Evolutionary conservation across 768 basidiomycete genomes (phyloP).

Genomic region (Guyanaporus albipodus): DNA sequence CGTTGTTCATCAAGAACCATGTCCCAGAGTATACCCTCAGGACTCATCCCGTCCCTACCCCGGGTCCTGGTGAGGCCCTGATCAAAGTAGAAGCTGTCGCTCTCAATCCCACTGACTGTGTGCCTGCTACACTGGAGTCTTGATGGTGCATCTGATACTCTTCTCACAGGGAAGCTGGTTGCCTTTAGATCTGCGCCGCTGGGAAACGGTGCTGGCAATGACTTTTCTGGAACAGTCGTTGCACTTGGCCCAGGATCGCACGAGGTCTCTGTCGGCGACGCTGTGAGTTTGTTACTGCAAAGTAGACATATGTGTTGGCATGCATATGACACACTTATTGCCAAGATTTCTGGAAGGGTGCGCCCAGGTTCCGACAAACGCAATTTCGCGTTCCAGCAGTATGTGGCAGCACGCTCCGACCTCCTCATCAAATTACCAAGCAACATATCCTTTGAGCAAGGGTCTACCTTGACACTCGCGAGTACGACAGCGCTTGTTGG

Average conservation of each 20-base stretch:
- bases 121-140: too few relatives aligned
- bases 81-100: neutral
- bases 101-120: neutral
- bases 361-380: neutral
- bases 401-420: neutral
- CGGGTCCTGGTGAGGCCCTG: neutral
- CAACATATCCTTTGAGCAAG: neutral
- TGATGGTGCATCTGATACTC: too few relatives aligned
- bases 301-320: too few relatives aligned
- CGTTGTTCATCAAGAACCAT: neutral
- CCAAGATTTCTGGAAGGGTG: neutral
- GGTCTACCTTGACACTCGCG: neutral
- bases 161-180: neutral
- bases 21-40: neutral
- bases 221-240: neutral
- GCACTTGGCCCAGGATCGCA: neutral
- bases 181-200: neutral
- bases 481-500: neutral
- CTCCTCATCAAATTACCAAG: neutral
- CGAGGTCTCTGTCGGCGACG: neutral
- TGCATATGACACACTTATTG: too few relatives aligned
- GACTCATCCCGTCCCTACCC: neutral
- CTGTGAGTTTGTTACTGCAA: too few relatives aligned
- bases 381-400: neutral
- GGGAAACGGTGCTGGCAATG: neutral